A percentile compares a stretch with the other conserved stretches of the same genome.
Evolutionary conservation across 1,284 basidiomycete species (phyloP).

Genomic region (Apiotrichum veenhuisii): DNA sequence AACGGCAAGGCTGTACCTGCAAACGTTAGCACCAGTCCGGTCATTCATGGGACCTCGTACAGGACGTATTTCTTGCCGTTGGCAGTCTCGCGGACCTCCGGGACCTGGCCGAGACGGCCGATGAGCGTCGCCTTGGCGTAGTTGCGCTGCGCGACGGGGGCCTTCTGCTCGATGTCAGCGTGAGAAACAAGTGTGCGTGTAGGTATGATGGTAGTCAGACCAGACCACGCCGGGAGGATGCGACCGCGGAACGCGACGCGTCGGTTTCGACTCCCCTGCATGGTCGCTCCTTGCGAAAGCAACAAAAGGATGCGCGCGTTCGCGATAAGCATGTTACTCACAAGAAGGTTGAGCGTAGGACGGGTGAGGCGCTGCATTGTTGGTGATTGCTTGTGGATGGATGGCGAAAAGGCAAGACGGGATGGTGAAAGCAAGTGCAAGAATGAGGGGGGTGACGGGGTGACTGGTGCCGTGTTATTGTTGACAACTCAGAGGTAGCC

Average conservation of each 20-base stretch:
- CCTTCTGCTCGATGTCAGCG: slow-evolving; percentile 13
- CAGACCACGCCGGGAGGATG: too few relatives aligned
- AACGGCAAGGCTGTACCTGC: slow-evolving; percentile 34
- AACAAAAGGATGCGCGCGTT: too few relatives aligned
- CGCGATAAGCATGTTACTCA: background rate
- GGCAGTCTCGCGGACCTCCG: slow-evolving; percentile 27
- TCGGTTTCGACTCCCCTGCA: too few relatives aligned
- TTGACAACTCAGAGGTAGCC: too few relatives aligned
- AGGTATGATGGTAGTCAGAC: too few relatives aligned
- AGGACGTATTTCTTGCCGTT: slow-evolving; percentile 29
- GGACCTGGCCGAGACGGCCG: slow-evolving; percentile 38
- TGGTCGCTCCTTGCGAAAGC: too few relatives aligned
- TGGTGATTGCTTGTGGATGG: background rate
- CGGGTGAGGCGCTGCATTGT: slow-evolving; percentile 19
- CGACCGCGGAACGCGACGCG: too few relatives aligned
- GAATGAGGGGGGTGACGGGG: background rate
- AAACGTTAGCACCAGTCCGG: background rate
- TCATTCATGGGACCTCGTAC: background rate
- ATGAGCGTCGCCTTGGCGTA: slow-evolving; percentile 38
- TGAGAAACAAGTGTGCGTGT: background rate
- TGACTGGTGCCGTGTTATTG: background rate
- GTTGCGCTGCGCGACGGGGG: slow-evolving; percentile 12
- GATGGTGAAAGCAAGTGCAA: background rate
- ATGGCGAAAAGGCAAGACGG: slow-evolving; percentile 6
- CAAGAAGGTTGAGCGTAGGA: slow-evolving; percentile 18